A percentile compares a stretch with the other conserved stretches of the same genome.
Evolutionary conservation across 495 filamentous ascomycete genomes (phyloP).

Genomic region (Ascobolus immersus): DNA sequence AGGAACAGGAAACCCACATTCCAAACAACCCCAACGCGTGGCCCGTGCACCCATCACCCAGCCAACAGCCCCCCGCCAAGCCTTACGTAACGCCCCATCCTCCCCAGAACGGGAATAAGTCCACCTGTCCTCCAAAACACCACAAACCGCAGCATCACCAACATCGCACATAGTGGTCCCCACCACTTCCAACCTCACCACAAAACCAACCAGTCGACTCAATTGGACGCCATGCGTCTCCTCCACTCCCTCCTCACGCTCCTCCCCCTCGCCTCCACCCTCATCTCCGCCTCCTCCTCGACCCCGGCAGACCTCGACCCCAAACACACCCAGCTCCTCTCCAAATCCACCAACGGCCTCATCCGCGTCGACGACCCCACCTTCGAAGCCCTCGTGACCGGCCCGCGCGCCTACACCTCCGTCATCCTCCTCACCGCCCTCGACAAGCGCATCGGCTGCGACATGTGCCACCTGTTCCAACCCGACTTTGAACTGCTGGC

Average conservation of each 20-base stretch:
- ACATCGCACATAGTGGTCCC: background rate
- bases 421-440: conserved; percentile 70
- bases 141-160: background rate
- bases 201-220: background rate
- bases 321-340: conserved; percentile 25
- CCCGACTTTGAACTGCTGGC: conserved; percentile 81
- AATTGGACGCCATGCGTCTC: conserved; percentile 10
- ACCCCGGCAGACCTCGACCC: conserved; percentile 31
- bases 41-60: too few relatives aligned
- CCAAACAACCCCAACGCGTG: too few relatives aligned
- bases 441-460: conserved; percentile 62
- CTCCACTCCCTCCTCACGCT: conserved; percentile 27
- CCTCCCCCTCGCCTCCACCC: conserved; percentile 26
- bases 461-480: conserved; percentile 69
- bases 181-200: background rate
- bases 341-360: conserved; percentile 38
- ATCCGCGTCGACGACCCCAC: conserved; percentile 43
- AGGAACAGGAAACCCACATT: too few relatives aligned
- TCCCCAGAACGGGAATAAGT: too few relatives aligned
- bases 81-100: too few relatives aligned
- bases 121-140: too few relatives aligned
- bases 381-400: conserved; percentile 47
- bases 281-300: conserved; percentile 26
- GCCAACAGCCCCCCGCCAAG: too few relatives aligned
- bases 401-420: conserved; percentile 60